Base-by-base conservation (phyloP, 495 filamentous ascomycete species). In the Xylaria acuta region DNA sequence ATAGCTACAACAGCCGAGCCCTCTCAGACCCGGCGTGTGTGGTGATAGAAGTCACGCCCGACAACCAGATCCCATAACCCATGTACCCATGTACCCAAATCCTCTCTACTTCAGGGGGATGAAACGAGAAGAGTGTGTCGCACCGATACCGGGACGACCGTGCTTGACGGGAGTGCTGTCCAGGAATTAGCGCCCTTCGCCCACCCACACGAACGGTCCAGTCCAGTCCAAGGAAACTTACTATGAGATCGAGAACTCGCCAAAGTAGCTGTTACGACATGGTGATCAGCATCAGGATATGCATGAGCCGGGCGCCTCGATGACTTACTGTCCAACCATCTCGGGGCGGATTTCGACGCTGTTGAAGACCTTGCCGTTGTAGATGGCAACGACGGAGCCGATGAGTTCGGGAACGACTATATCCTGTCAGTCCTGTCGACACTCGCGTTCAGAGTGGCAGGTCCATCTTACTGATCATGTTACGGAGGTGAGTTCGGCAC, bases 331-430 rank as follows among this genome's bases (percentile, higher is more conserved):
- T 81, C 96, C 96, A 86, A 99, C 96, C 96, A 99, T 99, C 91
- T 99, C 96, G 72, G 96, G 96, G 90, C 97, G 97, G 87, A 99
- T 96, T 85, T 99, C 96, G 77, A 99, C 94, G 89, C 97, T 94
- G 90, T 99, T 99, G 92, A 98, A 99, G 87, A 98, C 97, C 91
- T 99, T 99, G 83, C 96, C 96, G 73, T 93, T 96, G 91, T 99
- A 99, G 88, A 99, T 96, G 83, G 95, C 96, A 80, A 99, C 91
- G 78, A 99, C 96, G 83, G 87, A 91, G 74, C 96, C 96, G 83
- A 99, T 99, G 95, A 99, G 97, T 90, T 99, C 96, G 75, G 92
- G 96, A 79, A 99, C 96, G 80, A 99, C 69, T 72, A 49, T 49
- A 16, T 5, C 20, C 9, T 20, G 63, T 71, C 60, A 72, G 62